These are phyloP conservation scores for Naganishia albida DNA, from an alignment of 1,284 basidiomycete species.

Conservation along the genomic window DNA sequence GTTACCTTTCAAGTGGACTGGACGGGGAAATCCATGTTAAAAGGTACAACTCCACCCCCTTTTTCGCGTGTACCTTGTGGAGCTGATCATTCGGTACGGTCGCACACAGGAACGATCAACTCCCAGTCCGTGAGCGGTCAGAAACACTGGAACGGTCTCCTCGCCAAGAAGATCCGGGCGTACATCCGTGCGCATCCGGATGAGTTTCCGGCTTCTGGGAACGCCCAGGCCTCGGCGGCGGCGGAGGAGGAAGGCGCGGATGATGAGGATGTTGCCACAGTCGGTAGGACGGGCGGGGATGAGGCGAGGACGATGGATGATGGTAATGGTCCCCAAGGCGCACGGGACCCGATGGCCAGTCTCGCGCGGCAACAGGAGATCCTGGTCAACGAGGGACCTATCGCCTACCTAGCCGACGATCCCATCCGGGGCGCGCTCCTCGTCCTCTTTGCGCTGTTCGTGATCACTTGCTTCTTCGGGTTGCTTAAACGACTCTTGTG, in stretches of 20 bases:
- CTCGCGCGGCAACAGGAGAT: conserved; percentile 3
- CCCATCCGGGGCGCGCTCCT: conserved; percentile 27
- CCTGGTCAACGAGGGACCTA: conserved; percentile 10
- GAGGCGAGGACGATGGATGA: neutral
- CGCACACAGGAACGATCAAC: conserved; percentile 36
- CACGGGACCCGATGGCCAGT: conserved; percentile 4
- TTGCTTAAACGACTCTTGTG: conserved; percentile 18
- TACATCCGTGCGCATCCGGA: conserved; percentile 34
- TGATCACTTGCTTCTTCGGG: conserved; percentile 18
- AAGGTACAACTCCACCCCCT: conserved; percentile 30
- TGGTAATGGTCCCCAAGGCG: neutral
- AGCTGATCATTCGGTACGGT: too few species aligned
- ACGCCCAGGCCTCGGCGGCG: conserved; percentile 11
- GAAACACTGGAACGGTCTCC: conserved; percentile 34
- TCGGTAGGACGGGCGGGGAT: neutral
- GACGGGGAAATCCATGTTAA: conserved; percentile 35
- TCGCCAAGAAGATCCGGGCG: conserved; percentile 27
- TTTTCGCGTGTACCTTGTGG: too few species aligned
- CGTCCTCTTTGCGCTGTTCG: conserved; percentile 20
- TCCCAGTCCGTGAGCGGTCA: conserved; percentile 35
- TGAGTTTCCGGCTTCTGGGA: conserved; percentile 31
- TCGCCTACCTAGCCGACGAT: conserved; percentile 33
- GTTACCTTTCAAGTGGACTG: conserved; percentile 37
- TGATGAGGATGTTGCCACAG: neutral
- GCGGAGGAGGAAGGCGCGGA: conserved; percentile 7